Evolutionary conservation across 2,329 filamentous ascomycete genomes (phyloP).

Genomic region (Colletotrichum sp.): DNA sequence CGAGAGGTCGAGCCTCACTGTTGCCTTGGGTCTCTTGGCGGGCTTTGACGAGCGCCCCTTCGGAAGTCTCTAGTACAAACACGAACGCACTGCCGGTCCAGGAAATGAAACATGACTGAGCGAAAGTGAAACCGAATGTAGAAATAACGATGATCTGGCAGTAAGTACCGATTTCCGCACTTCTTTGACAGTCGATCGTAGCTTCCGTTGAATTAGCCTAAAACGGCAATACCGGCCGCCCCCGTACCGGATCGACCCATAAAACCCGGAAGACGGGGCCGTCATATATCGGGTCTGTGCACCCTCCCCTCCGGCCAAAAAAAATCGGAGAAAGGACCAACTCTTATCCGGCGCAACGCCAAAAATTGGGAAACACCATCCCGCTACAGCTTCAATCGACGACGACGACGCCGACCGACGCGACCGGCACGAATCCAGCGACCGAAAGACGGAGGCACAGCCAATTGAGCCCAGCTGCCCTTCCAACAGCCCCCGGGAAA

Average conservation of each 20-base stretch:
- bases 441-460: not conserved
- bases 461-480: not conserved
- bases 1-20: not conserved
- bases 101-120: not conserved
- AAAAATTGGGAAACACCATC: conserved; percentile 17
- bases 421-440: not conserved
- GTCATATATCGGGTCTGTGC: not conserved
- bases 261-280: not conserved
- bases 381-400: not conserved
- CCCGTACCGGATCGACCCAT: not conserved
- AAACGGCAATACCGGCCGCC: not conserved
- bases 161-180: not conserved
- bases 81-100: not conserved
- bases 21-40: not conserved
- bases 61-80: not conserved
- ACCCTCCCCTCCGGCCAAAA: not conserved
- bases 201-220: not conserved
- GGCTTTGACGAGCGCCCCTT: not conserved
- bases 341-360: conserved; percentile 20
- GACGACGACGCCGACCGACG: not conserved
- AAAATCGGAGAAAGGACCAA: not conserved
- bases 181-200: not conserved
- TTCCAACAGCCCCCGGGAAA: not conserved
- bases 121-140: not conserved
- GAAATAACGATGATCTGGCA: not conserved